phyloP scores from a whole-genome alignment of 805 yeast species.

The Candida qinlingensis region DNA sequence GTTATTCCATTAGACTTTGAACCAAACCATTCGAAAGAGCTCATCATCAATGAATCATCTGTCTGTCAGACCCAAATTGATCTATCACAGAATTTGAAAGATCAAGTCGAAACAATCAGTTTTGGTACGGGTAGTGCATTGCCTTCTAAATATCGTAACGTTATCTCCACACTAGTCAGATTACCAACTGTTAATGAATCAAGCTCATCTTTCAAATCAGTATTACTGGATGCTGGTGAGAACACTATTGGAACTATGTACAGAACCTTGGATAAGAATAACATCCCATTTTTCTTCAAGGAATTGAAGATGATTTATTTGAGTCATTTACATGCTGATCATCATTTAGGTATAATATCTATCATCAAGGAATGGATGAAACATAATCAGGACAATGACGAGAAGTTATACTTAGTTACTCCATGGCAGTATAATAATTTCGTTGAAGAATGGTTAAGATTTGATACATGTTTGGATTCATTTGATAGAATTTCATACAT shows the following conservation, averaged over 20 bases:
- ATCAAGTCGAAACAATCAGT: slow-evolving; percentile 63
- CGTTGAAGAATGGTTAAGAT: slow-evolving; percentile 58
- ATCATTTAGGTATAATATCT: slow-evolving; percentile 79
- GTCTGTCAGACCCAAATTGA: slow-evolving; percentile 20
- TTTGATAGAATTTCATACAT: slow-evolving; percentile 42
- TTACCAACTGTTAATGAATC: slow-evolving; percentile 40
- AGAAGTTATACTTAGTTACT: slow-evolving; percentile 51
- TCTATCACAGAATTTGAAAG: slow-evolving; percentile 28
- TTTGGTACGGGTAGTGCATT: slow-evolving; percentile 92
- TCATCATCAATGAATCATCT: slow-evolving; percentile 2
- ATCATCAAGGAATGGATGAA: slow-evolving; percentile 62
- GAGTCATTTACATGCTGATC: slow-evolving; percentile 96
- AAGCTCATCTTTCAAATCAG: slow-evolving; percentile 31
- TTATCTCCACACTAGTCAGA: slow-evolving; percentile 71
- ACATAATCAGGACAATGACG: slow-evolving; percentile 34
- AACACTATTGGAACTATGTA: slow-evolving; percentile 71
- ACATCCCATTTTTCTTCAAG: slow-evolving; percentile 38
- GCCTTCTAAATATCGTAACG: slow-evolving; percentile 83
- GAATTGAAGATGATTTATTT: slow-evolving; percentile 66
- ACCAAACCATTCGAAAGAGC: slow-evolving; percentile 6
- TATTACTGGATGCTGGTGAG: slow-evolving; percentile 92
- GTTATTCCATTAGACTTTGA: slow-evolving; percentile 23
- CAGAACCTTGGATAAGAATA: slow-evolving; percentile 52
- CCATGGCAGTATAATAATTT: slow-evolving; percentile 75
- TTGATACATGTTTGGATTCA: slow-evolving; percentile 36